Percentiles rank a stretch among this genome's conserved stretches.
Conservation (phyloP, 331 rosid species). For the Malus hybrid region DNA sequence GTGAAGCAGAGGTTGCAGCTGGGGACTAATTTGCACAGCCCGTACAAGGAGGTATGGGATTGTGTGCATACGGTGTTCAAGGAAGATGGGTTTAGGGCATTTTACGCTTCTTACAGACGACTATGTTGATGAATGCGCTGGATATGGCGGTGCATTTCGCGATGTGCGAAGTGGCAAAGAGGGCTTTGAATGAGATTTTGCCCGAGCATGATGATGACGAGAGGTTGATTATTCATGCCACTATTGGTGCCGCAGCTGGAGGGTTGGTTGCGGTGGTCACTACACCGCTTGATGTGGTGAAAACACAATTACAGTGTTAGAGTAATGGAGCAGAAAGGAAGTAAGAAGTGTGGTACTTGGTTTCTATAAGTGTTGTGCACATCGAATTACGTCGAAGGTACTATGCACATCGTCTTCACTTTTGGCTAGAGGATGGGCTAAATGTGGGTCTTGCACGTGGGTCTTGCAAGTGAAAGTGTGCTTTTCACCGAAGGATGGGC, state of each 20-base stretch:
- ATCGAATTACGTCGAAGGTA: too few species aligned
- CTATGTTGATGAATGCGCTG: slow-evolving; percentile 90
- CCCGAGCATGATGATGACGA: slow-evolving; percentile 59
- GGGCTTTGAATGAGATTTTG: slow-evolving; percentile 56
- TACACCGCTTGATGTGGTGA: slow-evolving; percentile 92
- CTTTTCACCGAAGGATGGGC: too few species aligned
- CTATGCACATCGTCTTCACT: too few species aligned
- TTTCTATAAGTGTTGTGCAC: too few species aligned
- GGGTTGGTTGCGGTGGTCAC: slow-evolving; percentile 71
- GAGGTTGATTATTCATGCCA: slow-evolving; percentile 77
- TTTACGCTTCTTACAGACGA: slow-evolving; percentile 82
- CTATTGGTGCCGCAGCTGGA: slow-evolving; percentile 92
- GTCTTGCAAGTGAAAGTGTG: too few species aligned
- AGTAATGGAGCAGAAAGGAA: too few species aligned
- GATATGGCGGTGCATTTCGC: slow-evolving; percentile 83
- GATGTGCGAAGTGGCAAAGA: slow-evolving; percentile 64
- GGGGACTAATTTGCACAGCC: slow-evolving; percentile 61
- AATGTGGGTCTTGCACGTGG: too few species aligned
- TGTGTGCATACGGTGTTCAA: slow-evolving; percentile 62
- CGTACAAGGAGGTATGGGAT: slow-evolving; percentile 73
- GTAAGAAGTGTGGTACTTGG: too few species aligned
- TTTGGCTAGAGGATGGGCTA: too few species aligned
- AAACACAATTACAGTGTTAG: slow-evolving; percentile 95
- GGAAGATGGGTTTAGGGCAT: slow-evolving; percentile 77
- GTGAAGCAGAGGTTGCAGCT: slow-evolving; percentile 95